Percentiles rank a stretch among this genome's conserved stretches.
Conservation (phyloP, 2,329 filamentous ascomycete species). For the Fusarium sulawesiense region DNA sequence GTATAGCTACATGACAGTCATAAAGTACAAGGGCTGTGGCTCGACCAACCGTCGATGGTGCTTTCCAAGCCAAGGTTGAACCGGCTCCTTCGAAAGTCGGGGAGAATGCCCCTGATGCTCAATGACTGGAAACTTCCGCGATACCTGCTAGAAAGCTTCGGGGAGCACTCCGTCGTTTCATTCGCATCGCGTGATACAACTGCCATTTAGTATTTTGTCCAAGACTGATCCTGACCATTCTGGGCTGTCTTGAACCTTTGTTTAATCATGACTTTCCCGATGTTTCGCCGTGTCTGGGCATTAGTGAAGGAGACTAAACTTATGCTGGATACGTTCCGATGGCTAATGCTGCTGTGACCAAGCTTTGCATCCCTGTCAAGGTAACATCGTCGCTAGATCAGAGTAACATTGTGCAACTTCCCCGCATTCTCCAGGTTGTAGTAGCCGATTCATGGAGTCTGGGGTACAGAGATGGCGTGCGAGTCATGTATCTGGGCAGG, state of each 20-base stretch:
- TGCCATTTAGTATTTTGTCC: accelerated
- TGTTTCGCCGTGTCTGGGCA: neutral
- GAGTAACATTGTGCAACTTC: neutral
- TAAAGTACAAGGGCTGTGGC: too few relatives aligned
- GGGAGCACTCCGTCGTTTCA: neutral
- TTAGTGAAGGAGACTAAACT: neutral
- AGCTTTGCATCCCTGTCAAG: neutral
- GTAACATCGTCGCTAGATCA: neutral
- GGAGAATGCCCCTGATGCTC: neutral
- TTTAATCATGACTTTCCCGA: neutral
- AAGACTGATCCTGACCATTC: neutral
- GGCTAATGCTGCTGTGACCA: neutral
- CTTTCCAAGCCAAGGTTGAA: accelerated
- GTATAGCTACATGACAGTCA: too few relatives aligned
- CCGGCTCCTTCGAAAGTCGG: neutral
- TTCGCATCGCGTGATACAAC: neutral
- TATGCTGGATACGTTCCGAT: neutral
- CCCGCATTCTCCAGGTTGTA: neutral
- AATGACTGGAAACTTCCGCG: accelerated
- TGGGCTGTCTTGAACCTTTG: neutral
- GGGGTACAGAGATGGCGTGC: neutral
- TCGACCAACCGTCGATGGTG: accelerated
- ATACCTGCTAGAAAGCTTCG: neutral
- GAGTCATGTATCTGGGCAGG: neutral
- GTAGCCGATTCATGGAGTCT: neutral